Evolutionary conservation across 768 basidiomycete species (phyloP), one percentile per base, ranked within the genome.

Genomic region (Neoboletus subvelutipes): DNA sequence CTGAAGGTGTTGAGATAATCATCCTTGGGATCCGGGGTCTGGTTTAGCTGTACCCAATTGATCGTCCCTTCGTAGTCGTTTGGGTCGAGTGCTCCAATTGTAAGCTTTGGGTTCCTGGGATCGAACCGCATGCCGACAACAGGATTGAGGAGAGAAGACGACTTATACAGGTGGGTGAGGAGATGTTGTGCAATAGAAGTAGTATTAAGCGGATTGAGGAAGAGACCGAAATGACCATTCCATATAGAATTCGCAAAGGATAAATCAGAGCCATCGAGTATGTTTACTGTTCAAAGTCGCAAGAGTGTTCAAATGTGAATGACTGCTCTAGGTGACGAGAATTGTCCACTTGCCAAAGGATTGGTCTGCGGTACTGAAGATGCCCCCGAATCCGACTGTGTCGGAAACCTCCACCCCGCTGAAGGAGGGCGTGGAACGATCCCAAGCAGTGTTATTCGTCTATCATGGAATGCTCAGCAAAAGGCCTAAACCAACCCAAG

Each of bases 41-140:
- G 49, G 39, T 63, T 18, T 20, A 71, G 50, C 41, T 60, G 55
- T 17, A 71, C 64, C 69, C 69, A 71, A 45, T 71, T 71, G 31
- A 71, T 68, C 15, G 60, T 62, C 31, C 69, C 69, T 55, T 72
- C 71, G 31, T 71, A 71, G 45, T 71, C 69, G 11, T 61, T 63
- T 9, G 64, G 69, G 41, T 71, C 69, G 3, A 71, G 69, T 7
- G 71, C 71, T 2, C 69, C 69, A n/a, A 71, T 68, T 9, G 71
- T 71, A 11, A 71, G 24, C 47, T 66, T 71, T 15, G 69, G 69
- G n/a, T 67, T 68, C 12, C 17, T 40, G 33, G 69, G 61, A 49
- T 71, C 66, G 28, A 71, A 70, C 10, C 68, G 60, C 64, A 71
- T 63, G 17, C 69, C 71, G 10, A 71, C 26, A 12, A 71, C 71